phyloP scores from a whole-genome alignment of 2,329 filamentous ascomycete genomes.

The Cordyceps sp. region DNA sequence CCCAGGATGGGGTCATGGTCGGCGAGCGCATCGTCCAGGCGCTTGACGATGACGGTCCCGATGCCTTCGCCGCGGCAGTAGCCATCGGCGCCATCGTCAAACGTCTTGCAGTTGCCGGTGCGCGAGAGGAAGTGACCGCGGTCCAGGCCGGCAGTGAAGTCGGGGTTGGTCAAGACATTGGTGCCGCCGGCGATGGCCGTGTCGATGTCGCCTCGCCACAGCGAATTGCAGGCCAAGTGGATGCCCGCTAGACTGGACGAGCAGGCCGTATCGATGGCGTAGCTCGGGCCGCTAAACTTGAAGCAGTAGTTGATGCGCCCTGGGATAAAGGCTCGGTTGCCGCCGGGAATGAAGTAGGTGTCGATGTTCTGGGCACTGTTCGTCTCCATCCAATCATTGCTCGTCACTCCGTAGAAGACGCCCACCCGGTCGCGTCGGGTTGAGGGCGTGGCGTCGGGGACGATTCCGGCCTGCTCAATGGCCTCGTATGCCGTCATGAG shows the following conservation, averaged over 20 bases:
- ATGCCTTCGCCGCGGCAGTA: conserved; percentile 70
- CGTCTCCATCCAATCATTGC: conserved; percentile 62
- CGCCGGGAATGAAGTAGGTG: conserved; percentile 30
- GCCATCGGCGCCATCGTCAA: conserved; percentile 64
- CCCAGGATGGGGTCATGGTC: conserved; percentile 68
- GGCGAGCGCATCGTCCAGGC: conserved; percentile 58
- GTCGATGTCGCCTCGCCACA: conserved; percentile 58
- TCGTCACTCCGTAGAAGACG: conserved; percentile 60
- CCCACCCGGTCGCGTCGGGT: conserved; percentile 47
- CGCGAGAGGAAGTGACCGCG: conserved; percentile 62
- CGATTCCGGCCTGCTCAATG: conserved; percentile 48
- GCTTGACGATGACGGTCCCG: conserved; percentile 61
- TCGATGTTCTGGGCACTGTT: conserved; percentile 58
- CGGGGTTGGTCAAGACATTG: conserved; percentile 48
- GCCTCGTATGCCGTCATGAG: conserved; percentile 53
- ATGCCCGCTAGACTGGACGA: conserved; percentile 59
- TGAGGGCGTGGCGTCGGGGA: conserved; percentile 45
- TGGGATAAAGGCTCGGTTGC: conserved; percentile 16
- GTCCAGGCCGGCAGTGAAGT: conserved; percentile 61
- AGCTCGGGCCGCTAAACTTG: conserved; percentile 57
- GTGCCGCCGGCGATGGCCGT: conserved; percentile 66
- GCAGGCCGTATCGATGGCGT: conserved; percentile 60
- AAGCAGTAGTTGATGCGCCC: conserved; percentile 50
- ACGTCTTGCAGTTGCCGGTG: conserved; percentile 43
- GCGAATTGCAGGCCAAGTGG: conserved; percentile 51